Percentiles rank a stretch among this genome's conserved stretches.
phyloP scores from a whole-genome alignment of 192 early-diverging fungal genomes.

The Lobosporangium transversale region DNA sequence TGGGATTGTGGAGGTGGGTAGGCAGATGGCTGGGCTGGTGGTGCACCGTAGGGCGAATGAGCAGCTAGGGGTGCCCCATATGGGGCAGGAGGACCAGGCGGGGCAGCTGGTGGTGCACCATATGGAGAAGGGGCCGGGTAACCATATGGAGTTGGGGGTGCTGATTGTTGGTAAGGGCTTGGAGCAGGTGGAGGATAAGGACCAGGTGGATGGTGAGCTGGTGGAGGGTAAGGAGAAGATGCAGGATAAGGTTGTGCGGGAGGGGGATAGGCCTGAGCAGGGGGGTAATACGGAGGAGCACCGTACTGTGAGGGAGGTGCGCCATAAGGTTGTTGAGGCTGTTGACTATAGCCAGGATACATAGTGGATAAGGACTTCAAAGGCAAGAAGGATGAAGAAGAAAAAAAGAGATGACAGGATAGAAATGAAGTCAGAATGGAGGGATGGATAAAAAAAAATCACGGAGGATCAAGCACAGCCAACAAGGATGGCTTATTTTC shows the following conservation, averaged over 20 bases:
- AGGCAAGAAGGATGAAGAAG: no score
- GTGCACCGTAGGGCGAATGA: slow-evolving; percentile 19
- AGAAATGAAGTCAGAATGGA: no score
- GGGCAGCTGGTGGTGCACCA: slow-evolving; percentile 40
- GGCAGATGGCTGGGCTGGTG: slow-evolving; percentile 1
- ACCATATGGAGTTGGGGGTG: no score
- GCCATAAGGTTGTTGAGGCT: not conserved
- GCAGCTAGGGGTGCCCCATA: slow-evolving; percentile 22
- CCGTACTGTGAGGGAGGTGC: no score
- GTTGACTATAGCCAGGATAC: not conserved
- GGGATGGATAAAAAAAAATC: no score
- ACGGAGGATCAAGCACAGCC: no score
- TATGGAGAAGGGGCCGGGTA: slow-evolving; percentile 5
- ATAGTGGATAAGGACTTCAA: no score
- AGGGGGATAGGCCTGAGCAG: not conserved
- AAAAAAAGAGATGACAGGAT: no score
- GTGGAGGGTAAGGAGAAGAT: not conserved
- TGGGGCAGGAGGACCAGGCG: slow-evolving; percentile 17
- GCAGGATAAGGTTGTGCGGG: not conserved
- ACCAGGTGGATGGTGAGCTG: slow-evolving; percentile 9
- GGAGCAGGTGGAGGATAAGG: no score
- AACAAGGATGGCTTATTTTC: no score
- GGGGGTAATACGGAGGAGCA: no score
- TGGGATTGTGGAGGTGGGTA: no score
- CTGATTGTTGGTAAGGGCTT: slow-evolving; percentile 19